These are phyloP conservation scores for Ceratocystis colombiana DNA, from an alignment of 2,329 filamentous ascomycete species.

Conservation along the genomic window DNA sequence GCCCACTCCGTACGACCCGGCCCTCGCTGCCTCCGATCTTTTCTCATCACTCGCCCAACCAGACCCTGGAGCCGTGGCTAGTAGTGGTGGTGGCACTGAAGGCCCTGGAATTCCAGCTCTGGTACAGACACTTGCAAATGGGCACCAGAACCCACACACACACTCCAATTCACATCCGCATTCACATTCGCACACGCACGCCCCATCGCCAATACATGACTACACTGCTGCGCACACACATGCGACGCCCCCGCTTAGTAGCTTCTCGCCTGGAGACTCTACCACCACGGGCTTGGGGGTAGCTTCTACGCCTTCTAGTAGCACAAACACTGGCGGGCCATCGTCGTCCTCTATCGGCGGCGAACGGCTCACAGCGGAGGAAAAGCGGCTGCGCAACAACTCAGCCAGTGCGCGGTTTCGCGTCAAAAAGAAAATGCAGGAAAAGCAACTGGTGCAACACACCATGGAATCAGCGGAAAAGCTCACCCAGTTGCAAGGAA, in stretches of 20 bases:
- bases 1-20: slow-evolving; percentile 4
- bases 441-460: slow-evolving; percentile 50
- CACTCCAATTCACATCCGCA: not conserved
- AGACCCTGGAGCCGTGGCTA: not conserved
- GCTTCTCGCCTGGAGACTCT: not conserved
- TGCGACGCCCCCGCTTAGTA: not conserved
- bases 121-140: not conserved
- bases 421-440: slow-evolving; percentile 60
- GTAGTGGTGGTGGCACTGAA: not conserved
- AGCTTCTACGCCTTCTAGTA: too few species aligned
- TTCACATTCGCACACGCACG: not conserved
- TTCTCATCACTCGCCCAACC: not conserved
- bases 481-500: slow-evolving; percentile 46
- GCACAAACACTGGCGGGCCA: not conserved
- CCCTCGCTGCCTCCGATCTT: not conserved
- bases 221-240: not conserved
- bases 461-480: slow-evolving; percentile 54
- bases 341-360: not conserved
- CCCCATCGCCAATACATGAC: not conserved
- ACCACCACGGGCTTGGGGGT: not conserved
- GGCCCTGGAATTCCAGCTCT: not conserved
- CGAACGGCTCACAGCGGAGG: slow-evolving; percentile 37
- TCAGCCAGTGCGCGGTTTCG: slow-evolving; percentile 58
- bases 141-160: not conserved
- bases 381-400: slow-evolving; percentile 58